A percentile compares a stretch with the other conserved stretches of the same genome.
phyloP scores from a whole-genome alignment of 768 basidiomycete species.

The Ephemerocybe angulata region DNA sequence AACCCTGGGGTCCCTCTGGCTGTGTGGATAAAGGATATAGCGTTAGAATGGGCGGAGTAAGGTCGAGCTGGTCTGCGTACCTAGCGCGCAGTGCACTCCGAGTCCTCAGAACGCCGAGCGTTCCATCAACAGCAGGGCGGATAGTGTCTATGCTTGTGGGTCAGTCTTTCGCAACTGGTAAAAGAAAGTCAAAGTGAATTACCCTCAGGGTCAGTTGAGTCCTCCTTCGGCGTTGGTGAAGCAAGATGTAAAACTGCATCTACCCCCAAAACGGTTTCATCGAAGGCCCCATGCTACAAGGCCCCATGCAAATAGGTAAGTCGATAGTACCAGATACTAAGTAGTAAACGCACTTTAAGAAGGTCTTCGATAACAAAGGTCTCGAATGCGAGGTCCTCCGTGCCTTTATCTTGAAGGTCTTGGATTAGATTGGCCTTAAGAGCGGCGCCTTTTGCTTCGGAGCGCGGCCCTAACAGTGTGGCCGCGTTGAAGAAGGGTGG shows the following conservation, averaged over 20 bases:
- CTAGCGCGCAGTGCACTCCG: background rate
- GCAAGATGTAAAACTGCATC: constrained; percentile 68
- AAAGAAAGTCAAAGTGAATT: background rate
- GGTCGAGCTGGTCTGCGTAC: constrained; percentile 22
- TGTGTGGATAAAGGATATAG: background rate
- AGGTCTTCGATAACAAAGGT: background rate
- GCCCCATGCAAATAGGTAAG: background rate
- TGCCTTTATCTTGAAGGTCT: background rate
- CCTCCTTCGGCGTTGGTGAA: constrained; percentile 51
- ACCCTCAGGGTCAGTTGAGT: constrained; percentile 34
- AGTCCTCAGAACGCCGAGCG: constrained; percentile 52
- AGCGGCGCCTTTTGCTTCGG: background rate
- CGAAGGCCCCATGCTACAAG: constrained; percentile 60
- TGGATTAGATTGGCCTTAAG: background rate
- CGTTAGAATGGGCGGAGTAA: background rate
- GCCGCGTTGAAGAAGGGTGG: background rate
- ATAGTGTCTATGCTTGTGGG: constrained; percentile 47
- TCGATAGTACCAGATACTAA: background rate
- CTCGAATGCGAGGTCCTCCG: background rate
- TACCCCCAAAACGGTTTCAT: constrained; percentile 72
- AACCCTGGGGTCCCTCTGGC: background rate
- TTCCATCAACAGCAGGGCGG: constrained; percentile 68
- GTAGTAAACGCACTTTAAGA: background rate
- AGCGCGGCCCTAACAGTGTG: constrained; percentile 2
- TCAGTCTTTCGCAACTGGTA: background rate